These are phyloP conservation scores for Boletus rufocinnamomeus DNA, from an alignment of 768 basidiomycete genomes.

Conservation along the genomic window DNA sequence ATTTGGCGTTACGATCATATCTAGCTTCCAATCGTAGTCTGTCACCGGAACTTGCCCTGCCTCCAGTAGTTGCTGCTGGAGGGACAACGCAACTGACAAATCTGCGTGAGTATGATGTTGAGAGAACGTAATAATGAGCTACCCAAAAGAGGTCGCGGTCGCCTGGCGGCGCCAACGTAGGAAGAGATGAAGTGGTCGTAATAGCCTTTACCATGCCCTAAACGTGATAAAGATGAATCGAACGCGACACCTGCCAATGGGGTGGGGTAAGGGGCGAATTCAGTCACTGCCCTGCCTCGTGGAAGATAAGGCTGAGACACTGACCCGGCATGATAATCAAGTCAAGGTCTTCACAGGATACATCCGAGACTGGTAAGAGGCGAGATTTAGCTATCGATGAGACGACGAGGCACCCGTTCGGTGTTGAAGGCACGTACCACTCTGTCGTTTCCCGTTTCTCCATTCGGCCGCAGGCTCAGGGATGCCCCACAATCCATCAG, in stretches of 20 bases:
- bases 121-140: slow-evolving; percentile 22
- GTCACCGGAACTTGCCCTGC: slow-evolving; percentile 52
- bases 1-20: slow-evolving; percentile 56
- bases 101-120: slow-evolving; percentile 16
- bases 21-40: slow-evolving; percentile 64
- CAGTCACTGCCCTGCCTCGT: slow-evolving; percentile 9
- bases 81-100: slow-evolving; percentile 59
- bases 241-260: slow-evolving; percentile 65
- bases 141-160: slow-evolving; percentile 62
- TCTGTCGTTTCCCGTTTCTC: slow-evolving; percentile 46
- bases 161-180: slow-evolving; percentile 45
- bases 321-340: slow-evolving; percentile 69
- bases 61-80: slow-evolving; percentile 63
- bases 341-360: slow-evolving; percentile 48
- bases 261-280: slow-evolving; percentile 9
- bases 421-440: slow-evolving; percentile 48
- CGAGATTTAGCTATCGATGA: slow-evolving; percentile 4
- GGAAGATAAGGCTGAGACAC: slow-evolving; percentile 20
- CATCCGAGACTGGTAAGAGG: slow-evolving; percentile 32
- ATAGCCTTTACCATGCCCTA: slow-evolving; percentile 84
- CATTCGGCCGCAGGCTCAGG: slow-evolving; percentile 58
- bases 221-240: slow-evolving; percentile 63
- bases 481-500: slow-evolving; percentile 73
- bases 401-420: not conserved
- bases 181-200: slow-evolving; percentile 72